These are phyloP conservation scores for Aegle marmelos DNA, from an alignment of 345 rosid species.

Conservation along the genomic window DNA sequence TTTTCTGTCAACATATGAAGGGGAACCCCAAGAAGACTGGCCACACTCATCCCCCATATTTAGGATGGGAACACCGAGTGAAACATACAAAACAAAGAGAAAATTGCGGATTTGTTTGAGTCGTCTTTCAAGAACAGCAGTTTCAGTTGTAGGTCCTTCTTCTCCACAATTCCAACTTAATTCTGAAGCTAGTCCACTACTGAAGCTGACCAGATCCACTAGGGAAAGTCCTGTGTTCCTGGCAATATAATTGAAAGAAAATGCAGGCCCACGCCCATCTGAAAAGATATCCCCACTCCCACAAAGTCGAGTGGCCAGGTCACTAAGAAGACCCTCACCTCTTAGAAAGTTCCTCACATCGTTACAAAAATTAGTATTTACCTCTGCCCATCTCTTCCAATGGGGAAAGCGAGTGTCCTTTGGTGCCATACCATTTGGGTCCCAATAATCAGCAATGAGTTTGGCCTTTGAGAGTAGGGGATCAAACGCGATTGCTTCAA, in stretches of 20 bases:
- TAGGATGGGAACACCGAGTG: constrained; percentile 81
- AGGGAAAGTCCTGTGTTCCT: constrained; percentile 79
- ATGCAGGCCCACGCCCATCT: constrained; percentile 85
- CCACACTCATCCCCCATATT: constrained; percentile 98
- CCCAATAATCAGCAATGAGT: constrained; percentile 79
- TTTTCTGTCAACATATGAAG: constrained; percentile 46
- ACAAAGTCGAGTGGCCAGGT: constrained; percentile 86
- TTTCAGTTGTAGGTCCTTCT: constrained; percentile 80
- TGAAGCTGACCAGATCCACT: constrained; percentile 88
- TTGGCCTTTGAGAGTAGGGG: constrained; percentile 75
- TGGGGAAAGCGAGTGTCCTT: constrained; percentile 66
- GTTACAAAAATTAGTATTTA: constrained; percentile 59
- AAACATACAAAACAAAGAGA: constrained; percentile 65
- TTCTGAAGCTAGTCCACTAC: constrained; percentile 52
- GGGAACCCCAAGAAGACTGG: constrained; percentile 71
- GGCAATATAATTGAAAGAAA: constrained; percentile 69
- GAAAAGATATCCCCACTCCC: constrained; percentile 86
- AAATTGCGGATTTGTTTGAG: constrained; percentile 84
- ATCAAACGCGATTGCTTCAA: constrained; percentile 90
- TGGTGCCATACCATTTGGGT: constrained; percentile 40
- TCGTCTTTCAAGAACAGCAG: constrained; percentile 70
- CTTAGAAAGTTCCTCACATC: constrained; percentile 72
- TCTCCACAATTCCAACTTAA: constrained; percentile 95
- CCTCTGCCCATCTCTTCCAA: constrained; percentile 90
- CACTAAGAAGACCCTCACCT: constrained; percentile 67